phyloP scores from a whole-genome alignment of 768 basidiomycete species.

The Pleurotus pulmonarius region DNA sequence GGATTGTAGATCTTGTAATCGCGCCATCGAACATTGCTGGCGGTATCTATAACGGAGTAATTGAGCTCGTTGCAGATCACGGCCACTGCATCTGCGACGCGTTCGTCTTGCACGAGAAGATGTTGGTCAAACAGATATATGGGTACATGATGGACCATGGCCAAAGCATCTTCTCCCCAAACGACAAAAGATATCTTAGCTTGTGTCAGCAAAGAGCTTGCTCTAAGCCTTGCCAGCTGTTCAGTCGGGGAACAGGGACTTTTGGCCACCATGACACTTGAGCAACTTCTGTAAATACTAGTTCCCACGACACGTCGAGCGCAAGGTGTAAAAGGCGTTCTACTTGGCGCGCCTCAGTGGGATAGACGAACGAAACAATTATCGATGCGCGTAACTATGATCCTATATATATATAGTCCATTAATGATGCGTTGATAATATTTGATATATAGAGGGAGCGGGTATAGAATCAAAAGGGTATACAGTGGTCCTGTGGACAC shows the following conservation, averaged over 20 bases:
- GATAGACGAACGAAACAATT: no score
- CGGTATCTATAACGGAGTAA: neutral
- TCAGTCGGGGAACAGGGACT: neutral
- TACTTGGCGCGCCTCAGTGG: no score
- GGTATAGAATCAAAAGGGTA: no score
- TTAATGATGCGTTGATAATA: no score
- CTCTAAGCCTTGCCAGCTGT: neutral
- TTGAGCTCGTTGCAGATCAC: neutral
- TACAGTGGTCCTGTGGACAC: no score
- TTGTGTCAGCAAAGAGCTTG: neutral
- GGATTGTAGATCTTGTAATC: slow-evolving; percentile 1
- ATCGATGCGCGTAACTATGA: no score
- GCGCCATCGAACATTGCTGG: neutral
- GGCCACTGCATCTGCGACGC: neutral
- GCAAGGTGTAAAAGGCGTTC: no score
- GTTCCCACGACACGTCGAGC: no score
- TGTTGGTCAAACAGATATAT: slow-evolving; percentile 14
- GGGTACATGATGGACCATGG: slow-evolving; percentile 17
- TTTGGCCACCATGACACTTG: neutral
- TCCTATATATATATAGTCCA: no score
- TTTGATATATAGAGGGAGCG: no score
- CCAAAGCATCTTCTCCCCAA: slow-evolving; percentile 18
- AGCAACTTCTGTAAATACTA: no score
- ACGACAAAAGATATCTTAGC: slow-evolving; percentile 8
- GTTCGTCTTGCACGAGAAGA: slow-evolving; percentile 14